Evolutionary conservation across 23 red algal genomes (phyloP).

Genomic region (Gracilaria caudata): DNA sequence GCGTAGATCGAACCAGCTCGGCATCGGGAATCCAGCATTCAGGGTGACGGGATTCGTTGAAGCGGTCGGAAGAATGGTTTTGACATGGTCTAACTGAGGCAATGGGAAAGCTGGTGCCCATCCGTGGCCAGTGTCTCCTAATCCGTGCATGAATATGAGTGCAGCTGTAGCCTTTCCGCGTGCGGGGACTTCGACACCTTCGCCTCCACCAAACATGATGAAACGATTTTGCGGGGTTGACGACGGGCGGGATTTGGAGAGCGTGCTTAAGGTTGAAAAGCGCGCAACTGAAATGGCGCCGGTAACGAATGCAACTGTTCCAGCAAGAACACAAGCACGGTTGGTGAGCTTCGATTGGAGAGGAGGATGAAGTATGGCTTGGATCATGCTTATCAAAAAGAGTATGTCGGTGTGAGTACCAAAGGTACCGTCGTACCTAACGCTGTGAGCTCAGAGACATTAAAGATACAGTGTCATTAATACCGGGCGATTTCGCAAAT

Average conservation of each 20-base stretch:
- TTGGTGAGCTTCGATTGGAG: neutral
- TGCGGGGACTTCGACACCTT: constrained; percentile 45
- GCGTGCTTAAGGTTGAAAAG: neutral
- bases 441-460: no score
- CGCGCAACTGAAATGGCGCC: neutral
- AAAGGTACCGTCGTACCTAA: no score
- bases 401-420: no score
- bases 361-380: neutral
- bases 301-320: constrained; percentile 3
- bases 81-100: constrained; percentile 27
- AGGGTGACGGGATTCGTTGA: constrained; percentile 57
- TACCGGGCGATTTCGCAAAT: no score
- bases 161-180: constrained; percentile 34
- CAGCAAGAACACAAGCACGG: neutral
- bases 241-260: neutral
- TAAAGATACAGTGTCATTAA: no score
- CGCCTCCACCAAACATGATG: constrained; percentile 57
- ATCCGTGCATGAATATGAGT: constrained; percentile 84
- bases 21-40: constrained; percentile 73
- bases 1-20: constrained; percentile 79
- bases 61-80: constrained; percentile 81
- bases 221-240: neutral
- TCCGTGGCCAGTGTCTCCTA: constrained; percentile 86
- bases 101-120: constrained; percentile 80
- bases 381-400: neutral